phyloP scores from a whole-genome alignment of 768 basidiomycete genomes.

The Mycena venus region DNA sequence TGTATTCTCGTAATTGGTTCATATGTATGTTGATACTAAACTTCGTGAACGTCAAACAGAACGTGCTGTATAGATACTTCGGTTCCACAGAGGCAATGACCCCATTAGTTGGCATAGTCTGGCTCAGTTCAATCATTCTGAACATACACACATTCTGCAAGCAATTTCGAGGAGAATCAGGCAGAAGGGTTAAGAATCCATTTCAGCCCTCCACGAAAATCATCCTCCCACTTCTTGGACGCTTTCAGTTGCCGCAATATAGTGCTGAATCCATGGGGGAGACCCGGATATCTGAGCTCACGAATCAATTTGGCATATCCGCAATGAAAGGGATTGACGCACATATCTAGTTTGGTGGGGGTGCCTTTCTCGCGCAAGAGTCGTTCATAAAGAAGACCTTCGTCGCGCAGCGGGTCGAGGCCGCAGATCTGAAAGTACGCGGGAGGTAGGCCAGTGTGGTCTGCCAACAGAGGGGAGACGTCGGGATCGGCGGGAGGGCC shows the following conservation, averaged over 20 bases:
- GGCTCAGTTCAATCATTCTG: no score
- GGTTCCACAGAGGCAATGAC: no score
- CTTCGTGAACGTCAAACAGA: no score
- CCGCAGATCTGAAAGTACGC: not conserved
- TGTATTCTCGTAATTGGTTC: no score
- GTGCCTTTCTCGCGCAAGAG: not conserved
- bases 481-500: not conserved
- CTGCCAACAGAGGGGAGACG: no score
- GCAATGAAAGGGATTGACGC: not conserved
- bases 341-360: not conserved
- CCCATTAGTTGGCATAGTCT: no score
- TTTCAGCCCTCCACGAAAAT: not conserved
- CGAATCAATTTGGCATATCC: not conserved
- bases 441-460: no score
- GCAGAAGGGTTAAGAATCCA: not conserved
- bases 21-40: no score
- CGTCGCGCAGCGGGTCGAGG: conserved; percentile 1
- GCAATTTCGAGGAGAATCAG: not conserved
- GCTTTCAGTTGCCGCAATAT: not conserved
- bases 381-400: not conserved
- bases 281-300: not conserved
- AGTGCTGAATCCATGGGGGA: not conserved
- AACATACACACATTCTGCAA: not conserved
- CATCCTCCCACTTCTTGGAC: not conserved
- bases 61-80: no score